Percentiles rank a stretch among this genome's conserved stretches.
Conservation (phyloP, 83 land plant species). For the Picea engelmannii region DNA sequence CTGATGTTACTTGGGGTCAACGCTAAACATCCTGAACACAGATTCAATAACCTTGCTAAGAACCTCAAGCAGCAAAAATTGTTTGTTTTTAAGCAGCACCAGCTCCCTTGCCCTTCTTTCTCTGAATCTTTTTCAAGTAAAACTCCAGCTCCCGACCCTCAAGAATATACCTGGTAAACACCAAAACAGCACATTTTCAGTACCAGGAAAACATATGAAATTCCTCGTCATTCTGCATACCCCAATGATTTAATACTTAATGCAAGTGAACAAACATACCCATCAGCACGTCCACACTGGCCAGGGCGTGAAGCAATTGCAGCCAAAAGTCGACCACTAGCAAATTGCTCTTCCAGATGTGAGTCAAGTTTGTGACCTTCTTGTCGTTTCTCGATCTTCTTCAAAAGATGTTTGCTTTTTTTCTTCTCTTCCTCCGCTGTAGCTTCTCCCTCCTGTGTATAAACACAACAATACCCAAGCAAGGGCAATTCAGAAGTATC, state of each 20-base stretch:
- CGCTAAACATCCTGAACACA: too few species aligned
- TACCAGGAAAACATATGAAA: not conserved
- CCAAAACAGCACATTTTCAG: not conserved
- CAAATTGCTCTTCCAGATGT: conserved; percentile 68
- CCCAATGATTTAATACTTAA: not conserved
- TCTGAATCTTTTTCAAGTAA: conserved; percentile 50
- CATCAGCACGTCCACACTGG: conserved; percentile 59
- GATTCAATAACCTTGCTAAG: too few species aligned
- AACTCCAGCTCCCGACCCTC: conserved; percentile 55
- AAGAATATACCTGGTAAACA: conserved; percentile 30
- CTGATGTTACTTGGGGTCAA: not conserved
- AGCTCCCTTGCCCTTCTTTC: conserved; percentile 56
- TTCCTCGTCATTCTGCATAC: not conserved
- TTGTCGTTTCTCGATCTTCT: conserved; percentile 61
- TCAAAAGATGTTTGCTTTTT: conserved; percentile 52
- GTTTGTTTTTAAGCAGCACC: conserved; percentile 22
- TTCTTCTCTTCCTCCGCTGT: conserved; percentile 55
- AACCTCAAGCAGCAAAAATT: not conserved
- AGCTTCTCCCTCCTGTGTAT: conserved; percentile 17
- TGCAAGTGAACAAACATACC: conserved; percentile 12
- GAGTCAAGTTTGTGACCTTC: conserved; percentile 64
- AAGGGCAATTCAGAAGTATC: too few species aligned
- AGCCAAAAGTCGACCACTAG: conserved; percentile 40
- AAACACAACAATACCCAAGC: not conserved
- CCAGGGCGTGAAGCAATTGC: conserved; percentile 59